These are phyloP conservation scores for Colletotrichum sp. DNA, from an alignment of 2,329 filamentous ascomycete genomes.

Conservation along the genomic window DNA sequence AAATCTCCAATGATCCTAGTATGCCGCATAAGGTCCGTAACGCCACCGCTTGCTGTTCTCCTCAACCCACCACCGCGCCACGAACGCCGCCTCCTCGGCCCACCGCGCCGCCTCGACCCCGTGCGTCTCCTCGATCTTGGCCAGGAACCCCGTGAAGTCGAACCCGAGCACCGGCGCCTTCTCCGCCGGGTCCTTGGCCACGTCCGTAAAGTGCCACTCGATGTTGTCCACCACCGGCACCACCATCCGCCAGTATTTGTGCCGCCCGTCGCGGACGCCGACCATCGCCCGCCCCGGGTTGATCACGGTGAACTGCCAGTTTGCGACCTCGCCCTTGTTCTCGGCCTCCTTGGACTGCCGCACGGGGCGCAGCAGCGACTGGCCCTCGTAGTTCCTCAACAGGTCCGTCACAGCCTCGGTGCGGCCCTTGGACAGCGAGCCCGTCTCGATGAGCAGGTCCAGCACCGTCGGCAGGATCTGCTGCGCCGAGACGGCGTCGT, in stretches of 20 bases:
- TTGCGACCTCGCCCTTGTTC: constrained; percentile 31
- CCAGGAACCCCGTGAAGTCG: constrained; percentile 14
- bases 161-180: constrained; percentile 10
- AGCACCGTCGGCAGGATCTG: constrained; percentile 50
- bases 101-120: constrained; percentile 21
- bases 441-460: constrained; percentile 44
- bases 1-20: neutral
- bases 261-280: constrained; percentile 20
- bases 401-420: constrained; percentile 39
- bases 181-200: constrained; percentile 19
- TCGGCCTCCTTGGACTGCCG: constrained; percentile 13
- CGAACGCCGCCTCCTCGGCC: constrained; percentile 24
- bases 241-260: constrained; percentile 21
- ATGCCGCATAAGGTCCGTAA: constrained; percentile 2
- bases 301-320: constrained; percentile 62
- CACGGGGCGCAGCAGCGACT: constrained; percentile 48
- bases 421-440: constrained; percentile 38
- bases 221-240: constrained; percentile 23
- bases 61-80: constrained; percentile 24
- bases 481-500: constrained; percentile 42
- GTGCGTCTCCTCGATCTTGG: neutral
- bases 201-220: constrained; percentile 23
- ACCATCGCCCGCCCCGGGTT: constrained; percentile 26
- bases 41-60: constrained; percentile 16
- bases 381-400: constrained; percentile 48